Percentiles rank a stretch among this genome's conserved stretches.
These are phyloP conservation scores for Penicillium sp. DNA, from an alignment of 2,329 filamentous ascomycete genomes.

Conservation along the genomic window DNA sequence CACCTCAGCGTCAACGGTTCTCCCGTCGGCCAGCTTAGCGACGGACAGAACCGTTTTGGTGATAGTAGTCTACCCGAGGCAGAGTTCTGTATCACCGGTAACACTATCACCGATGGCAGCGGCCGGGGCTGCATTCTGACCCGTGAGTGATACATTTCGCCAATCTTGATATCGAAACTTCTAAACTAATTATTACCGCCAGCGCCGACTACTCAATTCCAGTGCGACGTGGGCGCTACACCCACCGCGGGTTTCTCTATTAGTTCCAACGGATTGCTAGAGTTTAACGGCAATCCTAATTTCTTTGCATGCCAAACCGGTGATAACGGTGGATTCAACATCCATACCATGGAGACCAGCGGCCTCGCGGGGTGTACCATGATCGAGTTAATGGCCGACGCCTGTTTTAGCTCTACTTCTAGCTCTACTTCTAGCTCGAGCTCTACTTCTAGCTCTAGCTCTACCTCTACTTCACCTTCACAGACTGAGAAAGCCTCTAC, in stretches of 20 bases:
- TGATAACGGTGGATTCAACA: conserved; percentile 39
- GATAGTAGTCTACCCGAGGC: conserved; percentile 46
- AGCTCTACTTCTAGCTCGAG: conserved; percentile 1
- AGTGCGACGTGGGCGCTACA: conserved; percentile 57
- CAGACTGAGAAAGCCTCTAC: no score
- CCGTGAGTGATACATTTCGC: conserved; percentile 39
- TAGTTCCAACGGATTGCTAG: conserved; percentile 52
- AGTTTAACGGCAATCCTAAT: conserved; percentile 50
- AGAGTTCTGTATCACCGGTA: conserved; percentile 56
- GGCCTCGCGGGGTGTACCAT: conserved; percentile 20
- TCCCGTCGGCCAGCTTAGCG: conserved; percentile 57
- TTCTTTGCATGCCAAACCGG: conserved; percentile 62
- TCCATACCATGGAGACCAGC: conserved; percentile 36
- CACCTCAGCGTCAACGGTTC: conserved; percentile 50
- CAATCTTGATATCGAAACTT: neutral
- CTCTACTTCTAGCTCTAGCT: no score
- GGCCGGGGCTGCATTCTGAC: conserved; percentile 64
- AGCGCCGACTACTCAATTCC: conserved; percentile 59
- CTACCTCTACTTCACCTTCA: no score
- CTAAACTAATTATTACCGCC: conserved; percentile 10
- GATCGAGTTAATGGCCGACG: conserved; percentile 36
- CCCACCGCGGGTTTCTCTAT: conserved; percentile 59
- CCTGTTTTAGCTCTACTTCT: conserved; percentile 33
- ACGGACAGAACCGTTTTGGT: conserved; percentile 62
- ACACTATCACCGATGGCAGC: conserved; percentile 54